Evolutionary conservation across 129 eudicot genomes (phyloP).

Genomic region (Oenanthe sinensis): DNA sequence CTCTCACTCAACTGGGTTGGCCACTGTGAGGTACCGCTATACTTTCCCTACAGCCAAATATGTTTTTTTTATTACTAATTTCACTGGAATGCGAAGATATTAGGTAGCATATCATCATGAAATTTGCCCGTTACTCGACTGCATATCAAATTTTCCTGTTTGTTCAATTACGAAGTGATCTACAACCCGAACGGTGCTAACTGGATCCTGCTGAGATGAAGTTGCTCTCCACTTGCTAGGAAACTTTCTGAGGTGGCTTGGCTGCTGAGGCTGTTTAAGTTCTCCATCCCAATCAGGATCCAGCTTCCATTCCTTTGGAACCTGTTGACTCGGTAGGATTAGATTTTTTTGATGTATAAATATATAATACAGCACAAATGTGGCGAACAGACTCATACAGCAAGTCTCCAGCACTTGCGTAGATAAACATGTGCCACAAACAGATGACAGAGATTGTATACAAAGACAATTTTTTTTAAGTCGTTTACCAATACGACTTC

Average conservation of each 20-base stretch:
- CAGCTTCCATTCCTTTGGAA: constrained; percentile 93
- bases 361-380: not conserved
- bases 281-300: constrained; percentile 95
- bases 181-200: constrained; percentile 63
- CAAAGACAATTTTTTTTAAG: not conserved
- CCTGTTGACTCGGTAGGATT: constrained; percentile 29
- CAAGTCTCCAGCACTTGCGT: not conserved
- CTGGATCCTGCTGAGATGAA: constrained; percentile 68
- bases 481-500: not conserved
- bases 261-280: constrained; percentile 43
- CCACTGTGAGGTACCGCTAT: not conserved
- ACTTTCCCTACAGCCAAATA: not conserved
- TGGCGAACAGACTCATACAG: not conserved
- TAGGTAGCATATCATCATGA: constrained; percentile 24
- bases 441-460: not conserved
- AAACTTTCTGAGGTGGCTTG: constrained; percentile 47
- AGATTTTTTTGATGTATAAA: not conserved
- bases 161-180: constrained; percentile 75
- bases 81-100: not conserved
- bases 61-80: not conserved
- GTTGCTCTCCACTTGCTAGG: constrained; percentile 95
- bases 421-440: not conserved
- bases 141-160: constrained; percentile 24
- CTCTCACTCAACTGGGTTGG: not conserved
- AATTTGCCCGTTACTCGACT: constrained; percentile 40